phyloP scores from a whole-genome alignment of 768 basidiomycete species.

The Boletellus ananas region DNA sequence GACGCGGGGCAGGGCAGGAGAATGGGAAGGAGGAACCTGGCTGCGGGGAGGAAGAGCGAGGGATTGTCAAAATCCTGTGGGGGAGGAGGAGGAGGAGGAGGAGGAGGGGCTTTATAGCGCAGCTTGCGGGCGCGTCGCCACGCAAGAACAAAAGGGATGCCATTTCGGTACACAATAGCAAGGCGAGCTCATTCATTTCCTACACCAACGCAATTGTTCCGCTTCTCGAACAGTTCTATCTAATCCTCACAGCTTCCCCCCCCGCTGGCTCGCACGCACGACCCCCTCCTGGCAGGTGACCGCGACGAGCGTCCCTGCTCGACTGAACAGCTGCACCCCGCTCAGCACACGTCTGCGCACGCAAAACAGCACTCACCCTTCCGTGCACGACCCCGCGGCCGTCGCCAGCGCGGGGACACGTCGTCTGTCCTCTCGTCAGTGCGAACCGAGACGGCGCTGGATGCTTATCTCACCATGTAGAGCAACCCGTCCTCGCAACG shows the following conservation, averaged over 20 bases:
- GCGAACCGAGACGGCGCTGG: not conserved
- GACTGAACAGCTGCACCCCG: slow-evolving; percentile 59
- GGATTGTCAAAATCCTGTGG: slow-evolving; percentile 38
- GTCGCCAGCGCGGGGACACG: slow-evolving; percentile 57
- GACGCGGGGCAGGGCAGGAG: not conserved
- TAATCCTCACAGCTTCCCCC: slow-evolving; percentile 23
- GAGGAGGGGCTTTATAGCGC: slow-evolving; percentile 25
- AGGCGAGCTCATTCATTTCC: slow-evolving; percentile 18
- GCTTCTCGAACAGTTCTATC: slow-evolving; percentile 11
- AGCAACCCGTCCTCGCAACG: slow-evolving; percentile 79
- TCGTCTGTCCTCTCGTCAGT: slow-evolving; percentile 42
- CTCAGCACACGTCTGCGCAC: slow-evolving; percentile 8
- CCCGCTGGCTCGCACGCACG: slow-evolving; percentile 54
- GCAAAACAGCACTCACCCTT: slow-evolving; percentile 44
- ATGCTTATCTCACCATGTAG: slow-evolving; percentile 54
- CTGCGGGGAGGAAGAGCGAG: slow-evolving; percentile 19
- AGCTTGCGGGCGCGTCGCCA: slow-evolving; percentile 24
- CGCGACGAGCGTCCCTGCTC: slow-evolving; percentile 62
- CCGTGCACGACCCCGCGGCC: slow-evolving; percentile 72
- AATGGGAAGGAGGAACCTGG: slow-evolving; percentile 22
- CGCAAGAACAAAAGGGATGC: slow-evolving; percentile 35
- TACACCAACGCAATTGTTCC: slow-evolving; percentile 20
- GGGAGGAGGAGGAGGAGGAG: not conserved
- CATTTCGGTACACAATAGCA: slow-evolving; percentile 31
- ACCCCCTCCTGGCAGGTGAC: slow-evolving; percentile 80